Conservation (phyloP, 129 eudicot species). For the Pseudognaphalium luteoalbum region DNA sequence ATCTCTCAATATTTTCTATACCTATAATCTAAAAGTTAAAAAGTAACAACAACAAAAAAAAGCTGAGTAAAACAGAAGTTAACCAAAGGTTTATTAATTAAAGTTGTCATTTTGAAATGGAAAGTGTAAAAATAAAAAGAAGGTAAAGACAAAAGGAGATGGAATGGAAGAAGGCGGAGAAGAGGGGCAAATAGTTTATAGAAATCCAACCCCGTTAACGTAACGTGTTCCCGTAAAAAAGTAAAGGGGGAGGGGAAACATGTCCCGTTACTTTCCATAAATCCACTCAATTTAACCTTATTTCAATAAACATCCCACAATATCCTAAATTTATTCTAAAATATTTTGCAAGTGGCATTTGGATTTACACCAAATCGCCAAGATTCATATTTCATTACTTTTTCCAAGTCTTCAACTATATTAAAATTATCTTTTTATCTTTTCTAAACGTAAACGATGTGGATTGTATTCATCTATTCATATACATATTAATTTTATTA, state of each 20-base stretch:
- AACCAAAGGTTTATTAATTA: too few species aligned
- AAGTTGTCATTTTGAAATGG: background rate
- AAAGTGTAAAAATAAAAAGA: background rate
- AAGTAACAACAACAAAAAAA: too few species aligned
- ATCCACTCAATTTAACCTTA: slow-evolving; percentile 27
- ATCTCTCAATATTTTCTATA: too few species aligned
- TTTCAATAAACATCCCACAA: slow-evolving; percentile 12
- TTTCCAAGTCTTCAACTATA: background rate
- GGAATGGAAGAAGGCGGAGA: slow-evolving; percentile 5
- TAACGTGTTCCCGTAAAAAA: slow-evolving; percentile 11
- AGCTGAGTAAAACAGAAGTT: too few species aligned
- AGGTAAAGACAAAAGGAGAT: slow-evolving; percentile 6
- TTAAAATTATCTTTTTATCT: background rate
- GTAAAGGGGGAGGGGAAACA: slow-evolving; percentile 35
- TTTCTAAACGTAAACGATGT: too few species aligned
- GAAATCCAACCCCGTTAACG: background rate
- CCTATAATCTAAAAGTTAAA: too few species aligned
- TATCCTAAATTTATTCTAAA: background rate
- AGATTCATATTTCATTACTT: background rate
- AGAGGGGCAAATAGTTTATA: background rate
- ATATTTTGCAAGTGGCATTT: background rate
- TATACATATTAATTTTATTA: too few species aligned
- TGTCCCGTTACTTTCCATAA: slow-evolving; percentile 36
- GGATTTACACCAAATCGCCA: slow-evolving; percentile 30
- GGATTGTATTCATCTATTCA: too few species aligned